A percentile compares a stretch with the other conserved stretches of the same genome.
Evolutionary conservation across 768 basidiomycete genomes (phyloP).

Genomic region (Favolaschia claudopus): DNA sequence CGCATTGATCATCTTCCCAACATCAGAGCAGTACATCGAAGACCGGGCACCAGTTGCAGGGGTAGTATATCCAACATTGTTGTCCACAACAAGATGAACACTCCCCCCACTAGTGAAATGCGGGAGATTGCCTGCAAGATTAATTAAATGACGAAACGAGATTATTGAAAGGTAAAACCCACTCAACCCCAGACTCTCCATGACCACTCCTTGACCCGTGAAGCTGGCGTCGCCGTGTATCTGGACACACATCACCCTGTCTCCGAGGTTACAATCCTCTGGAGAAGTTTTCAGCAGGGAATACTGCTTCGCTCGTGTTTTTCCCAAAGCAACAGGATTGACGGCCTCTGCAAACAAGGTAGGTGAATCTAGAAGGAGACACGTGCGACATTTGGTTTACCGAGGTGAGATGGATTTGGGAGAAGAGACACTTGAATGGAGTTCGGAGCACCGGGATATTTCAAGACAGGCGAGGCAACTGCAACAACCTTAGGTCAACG

Average conservation of each 20-base stretch:
- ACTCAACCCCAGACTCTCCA: slow-evolving; percentile 89
- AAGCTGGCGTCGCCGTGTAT: slow-evolving; percentile 94
- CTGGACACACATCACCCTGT: slow-evolving; percentile 87
- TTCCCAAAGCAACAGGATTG: slow-evolving; percentile 87
- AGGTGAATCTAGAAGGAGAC: neutral
- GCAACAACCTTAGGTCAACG: neutral
- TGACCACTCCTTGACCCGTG: slow-evolving; percentile 88
- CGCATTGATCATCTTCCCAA: slow-evolving; percentile 90
- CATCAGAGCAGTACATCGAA: slow-evolving; percentile 86
- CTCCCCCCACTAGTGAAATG: slow-evolving; percentile 93
- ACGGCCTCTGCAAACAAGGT: slow-evolving; percentile 70
- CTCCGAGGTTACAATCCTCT: slow-evolving; percentile 61
- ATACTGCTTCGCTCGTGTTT: slow-evolving; percentile 91
- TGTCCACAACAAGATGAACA: slow-evolving; percentile 90
- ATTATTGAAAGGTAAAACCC: slow-evolving; percentile 33
- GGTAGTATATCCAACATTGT: slow-evolving; percentile 91
- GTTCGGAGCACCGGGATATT: slow-evolving; percentile 57
- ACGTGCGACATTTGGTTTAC: slow-evolving; percentile 39
- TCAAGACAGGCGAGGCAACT: slow-evolving; percentile 72
- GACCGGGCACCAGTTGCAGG: slow-evolving; percentile 86
- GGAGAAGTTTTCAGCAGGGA: slow-evolving; percentile 74
- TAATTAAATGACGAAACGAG: neutral
- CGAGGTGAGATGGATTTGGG: slow-evolving; percentile 82
- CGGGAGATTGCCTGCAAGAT: slow-evolving; percentile 74
- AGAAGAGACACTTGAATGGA: slow-evolving; percentile 77